phyloP scores from a whole-genome alignment of 2,329 filamentous ascomycete species.

The Diaporthe aspalathi region DNA sequence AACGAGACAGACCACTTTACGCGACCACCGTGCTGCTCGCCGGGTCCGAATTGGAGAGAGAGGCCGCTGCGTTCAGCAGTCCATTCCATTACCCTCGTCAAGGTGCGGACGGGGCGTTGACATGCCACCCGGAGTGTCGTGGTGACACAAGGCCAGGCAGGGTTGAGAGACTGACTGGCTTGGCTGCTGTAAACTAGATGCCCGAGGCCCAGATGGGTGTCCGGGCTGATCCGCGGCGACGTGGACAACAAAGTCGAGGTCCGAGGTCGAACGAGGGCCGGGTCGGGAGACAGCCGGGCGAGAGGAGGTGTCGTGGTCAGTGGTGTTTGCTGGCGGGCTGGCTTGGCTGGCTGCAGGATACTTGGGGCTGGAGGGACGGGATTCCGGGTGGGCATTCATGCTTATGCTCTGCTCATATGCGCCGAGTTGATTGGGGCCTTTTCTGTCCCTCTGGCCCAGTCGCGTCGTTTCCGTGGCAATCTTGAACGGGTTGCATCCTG shows the following conservation, averaged over 20 bases:
- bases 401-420: not conserved
- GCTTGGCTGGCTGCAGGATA: not conserved
- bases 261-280: no score
- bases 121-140: not conserved
- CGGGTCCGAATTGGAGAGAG: not conserved
- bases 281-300: not conserved
- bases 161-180: not conserved
- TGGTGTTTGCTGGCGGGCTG: not conserved
- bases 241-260: no score
- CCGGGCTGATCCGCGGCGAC: not conserved
- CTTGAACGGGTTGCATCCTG: not conserved
- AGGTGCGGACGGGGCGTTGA: not conserved
- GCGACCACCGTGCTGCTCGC: not conserved
- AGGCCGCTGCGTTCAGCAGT: not conserved
- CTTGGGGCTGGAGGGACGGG: not conserved
- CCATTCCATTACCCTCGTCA: not conserved
- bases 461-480: not conserved
- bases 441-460: not conserved
- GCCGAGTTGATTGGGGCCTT: not conserved
- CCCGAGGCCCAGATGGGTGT: not conserved
- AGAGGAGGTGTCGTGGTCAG: conserved; percentile 8
- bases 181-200: not conserved
- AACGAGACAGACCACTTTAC: conserved; percentile 2
- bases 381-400: not conserved
- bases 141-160: not conserved